These are phyloP conservation scores for Corylus avellana DNA, from an alignment of 306 rosid species.

Conservation along the genomic window DNA sequence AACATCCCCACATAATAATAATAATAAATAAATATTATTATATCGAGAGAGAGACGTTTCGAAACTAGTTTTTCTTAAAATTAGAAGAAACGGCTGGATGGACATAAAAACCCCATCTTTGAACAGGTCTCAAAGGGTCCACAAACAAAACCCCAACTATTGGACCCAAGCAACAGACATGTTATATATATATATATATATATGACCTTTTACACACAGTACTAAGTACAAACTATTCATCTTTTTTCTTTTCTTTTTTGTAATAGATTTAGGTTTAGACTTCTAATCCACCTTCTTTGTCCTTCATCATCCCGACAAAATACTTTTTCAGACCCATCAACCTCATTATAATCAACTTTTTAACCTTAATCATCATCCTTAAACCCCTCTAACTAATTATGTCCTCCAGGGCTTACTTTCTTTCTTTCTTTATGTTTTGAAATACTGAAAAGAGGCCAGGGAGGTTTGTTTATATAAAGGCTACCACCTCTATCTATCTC, in stretches of 20 bases:
- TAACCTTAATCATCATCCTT: conserved; percentile 30
- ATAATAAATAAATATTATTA: no score
- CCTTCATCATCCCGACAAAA: conserved; percentile 63
- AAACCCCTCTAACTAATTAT: conserved; percentile 19
- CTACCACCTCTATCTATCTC: no score
- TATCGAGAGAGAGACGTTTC: conserved; percentile 30
- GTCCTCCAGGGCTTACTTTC: no score
- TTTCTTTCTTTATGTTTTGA: background rate
- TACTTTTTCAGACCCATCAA: conserved; percentile 37
- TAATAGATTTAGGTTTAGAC: conserved; percentile 28
- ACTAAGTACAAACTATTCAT: background rate
- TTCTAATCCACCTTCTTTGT: conserved; percentile 34
- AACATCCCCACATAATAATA: conserved; percentile 28
- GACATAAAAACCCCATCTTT: background rate
- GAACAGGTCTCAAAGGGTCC: conserved; percentile 20
- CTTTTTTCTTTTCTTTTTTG: background rate
- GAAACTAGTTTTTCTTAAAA: conserved; percentile 21
- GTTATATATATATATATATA: background rate
- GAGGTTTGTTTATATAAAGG: no score
- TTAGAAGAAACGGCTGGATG: conserved; percentile 1
- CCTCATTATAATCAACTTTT: conserved; percentile 51
- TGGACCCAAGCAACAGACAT: conserved; percentile 46
- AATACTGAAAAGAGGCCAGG: background rate
- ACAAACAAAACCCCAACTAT: conserved; percentile 38
- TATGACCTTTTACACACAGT: conserved; percentile 23